These are phyloP conservation scores for Coprinopsis strossmayeri DNA, from an alignment of 768 basidiomycete genomes.

Conservation along the genomic window DNA sequence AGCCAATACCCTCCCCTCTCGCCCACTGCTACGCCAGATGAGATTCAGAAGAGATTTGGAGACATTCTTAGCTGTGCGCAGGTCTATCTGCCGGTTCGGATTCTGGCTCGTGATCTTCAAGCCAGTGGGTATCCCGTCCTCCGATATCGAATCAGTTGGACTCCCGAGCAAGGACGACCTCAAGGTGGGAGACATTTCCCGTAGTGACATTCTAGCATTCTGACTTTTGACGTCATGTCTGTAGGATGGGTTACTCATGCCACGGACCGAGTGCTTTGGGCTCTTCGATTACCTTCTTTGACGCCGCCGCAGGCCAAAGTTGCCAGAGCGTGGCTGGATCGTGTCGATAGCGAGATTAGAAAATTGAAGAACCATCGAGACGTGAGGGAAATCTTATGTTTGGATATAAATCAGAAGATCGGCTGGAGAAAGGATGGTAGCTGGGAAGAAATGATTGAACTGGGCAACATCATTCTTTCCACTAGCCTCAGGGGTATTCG, in stretches of 20 bases:
- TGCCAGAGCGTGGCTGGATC: slow-evolving; percentile 51
- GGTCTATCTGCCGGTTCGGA: slow-evolving; percentile 60
- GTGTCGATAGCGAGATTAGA: slow-evolving; percentile 37
- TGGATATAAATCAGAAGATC: slow-evolving; percentile 46
- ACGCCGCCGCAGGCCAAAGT: slow-evolving; percentile 35
- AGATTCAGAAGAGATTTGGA: slow-evolving; percentile 44
- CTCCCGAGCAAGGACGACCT: slow-evolving; percentile 50
- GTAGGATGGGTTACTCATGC: slow-evolving; percentile 68
- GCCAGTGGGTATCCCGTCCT: slow-evolving; percentile 54
- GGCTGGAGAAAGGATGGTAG: slow-evolving; percentile 31
- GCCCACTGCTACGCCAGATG: slow-evolving; percentile 33
- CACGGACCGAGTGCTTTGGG: slow-evolving; percentile 58
- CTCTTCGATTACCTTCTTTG: slow-evolving; percentile 47
- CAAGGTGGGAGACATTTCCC: slow-evolving; percentile 33
- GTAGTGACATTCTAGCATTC: neutral
- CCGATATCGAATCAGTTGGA: slow-evolving; percentile 66
- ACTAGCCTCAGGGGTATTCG: neutral
- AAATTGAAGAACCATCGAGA: neutral
- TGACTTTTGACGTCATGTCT: no score
- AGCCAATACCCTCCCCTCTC: slow-evolving; percentile 35
- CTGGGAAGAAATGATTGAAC: neutral
- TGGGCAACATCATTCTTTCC: slow-evolving; percentile 1
- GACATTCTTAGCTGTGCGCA: slow-evolving; percentile 55
- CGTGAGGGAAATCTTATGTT: slow-evolving; percentile 29
- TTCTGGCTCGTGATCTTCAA: slow-evolving; percentile 56